Evolutionary conservation across 139 green algal species (phyloP), one percentile per base, ranked within the genome.

Genomic region (Nannochloris sp.): DNA sequence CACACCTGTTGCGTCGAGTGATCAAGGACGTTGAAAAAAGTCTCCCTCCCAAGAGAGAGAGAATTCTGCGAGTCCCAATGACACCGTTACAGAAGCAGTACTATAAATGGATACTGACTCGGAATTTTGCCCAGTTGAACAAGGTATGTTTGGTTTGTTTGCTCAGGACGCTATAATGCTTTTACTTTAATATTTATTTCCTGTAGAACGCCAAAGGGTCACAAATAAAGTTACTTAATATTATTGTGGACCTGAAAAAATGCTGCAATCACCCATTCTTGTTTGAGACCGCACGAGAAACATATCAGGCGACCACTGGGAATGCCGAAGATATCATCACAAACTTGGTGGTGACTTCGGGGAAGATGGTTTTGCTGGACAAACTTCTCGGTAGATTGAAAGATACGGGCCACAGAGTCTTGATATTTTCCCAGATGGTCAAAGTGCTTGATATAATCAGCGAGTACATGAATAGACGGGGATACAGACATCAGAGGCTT

Each of bases 41-140:
- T 59, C 79, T 89, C 8, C 79, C 82, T 2, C n/a, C 23, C 2
- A 89, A 89, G 70, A 23, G 37, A 33, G 69, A 76, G 62, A 49
- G 30, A 12, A 40, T 40, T 40, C 33, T 40, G 33, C 33, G 33
- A 0, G 33, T 97, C 53, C 82, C 85, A 49, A 96, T 96, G 89
- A 89, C 84, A 0, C 90, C 90, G 13, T 78, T 96, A 74, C 90
- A 97, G 80, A 79, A 81, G 49, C 85, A 95, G 82, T 96, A 93
- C 75, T 97, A 97, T 86, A 94, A 91, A 74, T 95, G 83, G 83
- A 96, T 97, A 65, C 83, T 97, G 4, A 78, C 84, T 9, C 84
- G 88, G 62, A 97, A 97, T 81, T 96, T 91, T 74, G 77, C 82
- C 46, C 82, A 89, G 70, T 87, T 97, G 45, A 98, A 97, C 73